Percentiles rank a stretch among this genome's conserved stretches.
phyloP scores from a whole-genome alignment of 2,329 filamentous ascomycete species.

The Pestalotiopsis sp. region DNA sequence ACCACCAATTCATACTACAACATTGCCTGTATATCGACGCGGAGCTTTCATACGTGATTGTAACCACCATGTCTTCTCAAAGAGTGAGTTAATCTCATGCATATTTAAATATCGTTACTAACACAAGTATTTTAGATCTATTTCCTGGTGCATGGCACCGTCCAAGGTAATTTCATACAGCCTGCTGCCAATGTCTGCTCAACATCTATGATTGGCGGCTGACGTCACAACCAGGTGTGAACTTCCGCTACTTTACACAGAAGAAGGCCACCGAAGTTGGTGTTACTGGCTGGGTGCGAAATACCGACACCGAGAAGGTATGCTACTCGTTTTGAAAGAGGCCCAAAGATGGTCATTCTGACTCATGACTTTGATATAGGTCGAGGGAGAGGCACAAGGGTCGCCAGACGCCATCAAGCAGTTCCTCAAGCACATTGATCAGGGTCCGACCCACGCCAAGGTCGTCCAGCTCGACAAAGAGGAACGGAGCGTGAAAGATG shows the following conservation, averaged over 20 bases:
- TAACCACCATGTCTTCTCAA: slow-evolving; percentile 27
- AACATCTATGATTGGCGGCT: slow-evolving; percentile 16
- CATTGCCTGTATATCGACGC: background rate
- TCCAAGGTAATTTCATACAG: slow-evolving; percentile 61
- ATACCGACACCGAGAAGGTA: slow-evolving; percentile 60
- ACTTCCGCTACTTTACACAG: slow-evolving; percentile 60
- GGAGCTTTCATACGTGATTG: background rate
- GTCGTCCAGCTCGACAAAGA: slow-evolving; percentile 77
- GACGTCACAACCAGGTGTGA: slow-evolving; percentile 49
- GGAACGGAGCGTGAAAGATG: slow-evolving; percentile 65
- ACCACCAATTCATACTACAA: background rate
- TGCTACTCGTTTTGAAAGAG: background rate
- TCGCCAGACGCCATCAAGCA: slow-evolving; percentile 64
- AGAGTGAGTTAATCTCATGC: slow-evolving; percentile 29
- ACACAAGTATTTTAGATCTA: slow-evolving; percentile 48
- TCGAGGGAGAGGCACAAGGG: slow-evolving; percentile 89
- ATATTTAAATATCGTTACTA: background rate
- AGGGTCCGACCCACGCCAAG: slow-evolving; percentile 71
- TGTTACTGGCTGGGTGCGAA: slow-evolving; percentile 65
- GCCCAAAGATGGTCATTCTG: background rate
- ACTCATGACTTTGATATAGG: slow-evolving; percentile 53
- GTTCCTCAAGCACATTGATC: slow-evolving; percentile 75
- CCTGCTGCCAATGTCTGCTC: background rate
- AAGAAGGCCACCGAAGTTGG: slow-evolving; percentile 52
- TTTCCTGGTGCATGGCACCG: slow-evolving; percentile 68